These are phyloP conservation scores for Vigna unguiculata DNA, from an alignment of 306 rosid species.

Conservation along the genomic window DNA sequence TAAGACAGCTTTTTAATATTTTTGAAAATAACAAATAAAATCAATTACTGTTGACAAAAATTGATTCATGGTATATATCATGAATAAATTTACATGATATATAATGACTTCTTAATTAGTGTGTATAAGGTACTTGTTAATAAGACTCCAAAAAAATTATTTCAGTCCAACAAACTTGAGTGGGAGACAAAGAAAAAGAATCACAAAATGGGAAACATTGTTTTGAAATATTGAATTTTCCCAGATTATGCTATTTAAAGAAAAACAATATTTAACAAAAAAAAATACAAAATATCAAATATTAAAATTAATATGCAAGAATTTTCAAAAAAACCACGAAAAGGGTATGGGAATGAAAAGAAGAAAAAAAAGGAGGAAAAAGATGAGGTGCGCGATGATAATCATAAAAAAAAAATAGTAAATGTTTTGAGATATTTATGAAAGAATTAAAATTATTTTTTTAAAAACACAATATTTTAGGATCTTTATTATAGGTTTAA, in stretches of 20 bases:
- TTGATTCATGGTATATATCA: too few relatives aligned
- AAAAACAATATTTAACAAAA: not conserved
- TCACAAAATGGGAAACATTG: not conserved
- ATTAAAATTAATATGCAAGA: not conserved
- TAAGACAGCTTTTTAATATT: too few relatives aligned
- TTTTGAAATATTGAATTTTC: not conserved
- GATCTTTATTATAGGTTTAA: not conserved
- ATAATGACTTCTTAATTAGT: not conserved
- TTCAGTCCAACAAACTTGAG: not conserved
- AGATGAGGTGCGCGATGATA: not conserved
- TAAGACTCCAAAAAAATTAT: not conserved
- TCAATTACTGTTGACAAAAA: too few relatives aligned
- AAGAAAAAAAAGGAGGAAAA: not conserved
- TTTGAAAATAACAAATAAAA: too few relatives aligned
- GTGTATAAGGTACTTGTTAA: not conserved
- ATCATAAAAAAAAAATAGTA: not conserved
- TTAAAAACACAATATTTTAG: too few relatives aligned
- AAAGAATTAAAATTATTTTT: too few relatives aligned
- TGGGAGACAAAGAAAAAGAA: slow-evolving; percentile 20
- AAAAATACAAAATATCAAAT: not conserved
- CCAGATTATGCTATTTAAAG: not conserved
- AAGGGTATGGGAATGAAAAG: not conserved
- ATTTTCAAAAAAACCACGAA: not conserved
- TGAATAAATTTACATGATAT: not conserved
- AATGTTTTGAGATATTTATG: not conserved